phyloP scores from a whole-genome alignment of 768 basidiomycete genomes.

The Grammothele lineata region DNA sequence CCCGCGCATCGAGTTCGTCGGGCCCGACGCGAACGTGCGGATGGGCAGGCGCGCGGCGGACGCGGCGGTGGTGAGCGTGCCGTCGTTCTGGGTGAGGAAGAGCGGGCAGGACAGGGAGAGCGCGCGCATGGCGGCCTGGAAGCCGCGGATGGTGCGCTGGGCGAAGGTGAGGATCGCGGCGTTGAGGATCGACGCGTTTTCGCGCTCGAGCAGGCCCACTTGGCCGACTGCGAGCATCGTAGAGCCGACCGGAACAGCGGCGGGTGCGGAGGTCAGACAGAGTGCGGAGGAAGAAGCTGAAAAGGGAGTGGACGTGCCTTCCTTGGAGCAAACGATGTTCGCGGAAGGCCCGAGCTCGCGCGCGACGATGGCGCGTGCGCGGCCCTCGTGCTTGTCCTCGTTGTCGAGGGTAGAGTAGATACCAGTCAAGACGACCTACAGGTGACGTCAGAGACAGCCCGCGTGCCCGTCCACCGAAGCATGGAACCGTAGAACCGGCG shows the following conservation, averaged over 20 bases:
- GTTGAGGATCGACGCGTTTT: conserved; percentile 67
- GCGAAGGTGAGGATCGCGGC: conserved; percentile 61
- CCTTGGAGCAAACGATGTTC: conserved; percentile 26
- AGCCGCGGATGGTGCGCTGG: conserved; percentile 48
- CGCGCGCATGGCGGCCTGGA: conserved; percentile 44
- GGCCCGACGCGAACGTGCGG: conserved; percentile 45
- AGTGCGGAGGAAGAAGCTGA: too few species aligned
- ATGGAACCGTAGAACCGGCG: too few species aligned
- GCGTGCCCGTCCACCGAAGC: not conserved
- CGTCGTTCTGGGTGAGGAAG: conserved; percentile 60
- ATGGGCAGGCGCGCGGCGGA: conserved; percentile 56
- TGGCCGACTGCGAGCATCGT: conserved; percentile 54
- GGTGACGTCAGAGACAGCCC: too few species aligned
- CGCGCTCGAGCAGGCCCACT: conserved; percentile 57
- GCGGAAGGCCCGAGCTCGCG: conserved; percentile 34
- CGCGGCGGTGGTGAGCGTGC: conserved; percentile 45
- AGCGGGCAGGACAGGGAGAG: conserved; percentile 46
- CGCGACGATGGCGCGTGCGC: conserved; percentile 39
- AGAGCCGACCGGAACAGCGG: too few species aligned
- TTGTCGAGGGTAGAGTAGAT: conserved; percentile 48
- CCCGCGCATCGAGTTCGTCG: conserved; percentile 70
- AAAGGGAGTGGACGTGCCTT: too few species aligned
- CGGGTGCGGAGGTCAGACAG: too few species aligned
- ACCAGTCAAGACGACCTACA: conserved; percentile 40
- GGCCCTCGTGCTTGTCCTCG: conserved; percentile 42